Evolutionary conservation across 306 rosid species (phyloP).

Genomic region (Amphicarpaea edgeworthii): DNA sequence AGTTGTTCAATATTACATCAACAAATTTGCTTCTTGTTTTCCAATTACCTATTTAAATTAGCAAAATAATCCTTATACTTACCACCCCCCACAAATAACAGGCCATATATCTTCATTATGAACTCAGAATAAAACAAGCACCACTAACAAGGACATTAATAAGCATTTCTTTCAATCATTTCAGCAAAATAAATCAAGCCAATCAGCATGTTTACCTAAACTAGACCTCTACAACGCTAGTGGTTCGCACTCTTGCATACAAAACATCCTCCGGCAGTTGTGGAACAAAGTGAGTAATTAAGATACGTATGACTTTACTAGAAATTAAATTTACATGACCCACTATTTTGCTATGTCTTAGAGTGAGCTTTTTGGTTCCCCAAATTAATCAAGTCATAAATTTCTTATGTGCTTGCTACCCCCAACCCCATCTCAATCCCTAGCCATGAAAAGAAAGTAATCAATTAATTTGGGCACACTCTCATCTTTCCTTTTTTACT

Average conservation of each 20-base stretch:
- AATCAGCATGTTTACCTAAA: slow-evolving; percentile 74
- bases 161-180: slow-evolving; percentile 12
- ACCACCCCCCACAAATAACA: not conserved
- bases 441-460: slow-evolving; percentile 25
- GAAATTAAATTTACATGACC: slow-evolving; percentile 24
- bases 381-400: slow-evolving; percentile 23
- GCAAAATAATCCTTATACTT: not conserved
- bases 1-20: not conserved
- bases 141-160: slow-evolving; percentile 15
- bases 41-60: not conserved
- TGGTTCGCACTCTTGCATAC: slow-evolving; percentile 94
- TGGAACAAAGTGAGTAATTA: slow-evolving; percentile 29
- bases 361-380: not conserved
- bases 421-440: not conserved
- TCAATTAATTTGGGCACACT: not conserved
- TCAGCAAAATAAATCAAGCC: slow-evolving; percentile 26
- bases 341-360: not conserved
- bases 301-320: not conserved
- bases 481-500: not conserved
- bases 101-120: not conserved
- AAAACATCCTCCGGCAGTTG: slow-evolving; percentile 90
- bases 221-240: slow-evolving; percentile 98
- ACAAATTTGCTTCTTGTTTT: not conserved
- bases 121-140: not conserved
- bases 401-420: slow-evolving; percentile 1